Conservation (phyloP, 2,329 filamentous ascomycete genomes). For the Botrytis pseudocinerea region DNA sequence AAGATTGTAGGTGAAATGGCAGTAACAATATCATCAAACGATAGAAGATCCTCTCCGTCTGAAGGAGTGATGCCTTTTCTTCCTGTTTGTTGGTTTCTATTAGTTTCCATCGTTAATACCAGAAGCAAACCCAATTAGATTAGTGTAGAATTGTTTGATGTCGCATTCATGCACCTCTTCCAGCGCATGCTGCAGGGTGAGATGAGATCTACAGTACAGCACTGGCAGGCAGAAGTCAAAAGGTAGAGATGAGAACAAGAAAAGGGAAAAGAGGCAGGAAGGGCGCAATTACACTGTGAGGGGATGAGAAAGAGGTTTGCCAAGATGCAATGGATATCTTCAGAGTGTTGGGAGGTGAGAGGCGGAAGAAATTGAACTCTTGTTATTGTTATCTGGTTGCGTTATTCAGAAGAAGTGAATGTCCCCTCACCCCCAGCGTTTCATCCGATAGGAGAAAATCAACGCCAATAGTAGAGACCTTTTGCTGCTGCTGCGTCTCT, state of each 20-base stretch:
- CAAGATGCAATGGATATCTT: neutral
- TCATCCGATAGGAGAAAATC: neutral
- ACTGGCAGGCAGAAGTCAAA: neutral
- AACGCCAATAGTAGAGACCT: neutral
- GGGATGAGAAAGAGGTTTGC: neutral
- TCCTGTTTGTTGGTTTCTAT: neutral
- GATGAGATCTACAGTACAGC: neutral
- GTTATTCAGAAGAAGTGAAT: neutral
- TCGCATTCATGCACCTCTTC: neutral
- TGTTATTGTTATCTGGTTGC: neutral
- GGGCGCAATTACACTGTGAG: neutral
- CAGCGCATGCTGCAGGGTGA: neutral
- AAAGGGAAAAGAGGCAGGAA: neutral
- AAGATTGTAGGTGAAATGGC: neutral
- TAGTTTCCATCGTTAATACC: slow-evolving; percentile 5
- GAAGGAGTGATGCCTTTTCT: neutral
- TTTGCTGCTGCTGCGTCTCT: neutral
- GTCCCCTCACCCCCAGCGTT: neutral
- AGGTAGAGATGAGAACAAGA: neutral
- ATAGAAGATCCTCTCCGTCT: neutral
- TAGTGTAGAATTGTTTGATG: neutral
- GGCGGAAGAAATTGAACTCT: neutral
- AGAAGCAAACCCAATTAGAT: neutral
- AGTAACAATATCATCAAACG: slow-evolving; percentile 3
- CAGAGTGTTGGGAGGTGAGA: neutral